These are phyloP conservation scores for Mycena chlorophos DNA, from an alignment of 768 basidiomycete species.

Conservation along the genomic window DNA sequence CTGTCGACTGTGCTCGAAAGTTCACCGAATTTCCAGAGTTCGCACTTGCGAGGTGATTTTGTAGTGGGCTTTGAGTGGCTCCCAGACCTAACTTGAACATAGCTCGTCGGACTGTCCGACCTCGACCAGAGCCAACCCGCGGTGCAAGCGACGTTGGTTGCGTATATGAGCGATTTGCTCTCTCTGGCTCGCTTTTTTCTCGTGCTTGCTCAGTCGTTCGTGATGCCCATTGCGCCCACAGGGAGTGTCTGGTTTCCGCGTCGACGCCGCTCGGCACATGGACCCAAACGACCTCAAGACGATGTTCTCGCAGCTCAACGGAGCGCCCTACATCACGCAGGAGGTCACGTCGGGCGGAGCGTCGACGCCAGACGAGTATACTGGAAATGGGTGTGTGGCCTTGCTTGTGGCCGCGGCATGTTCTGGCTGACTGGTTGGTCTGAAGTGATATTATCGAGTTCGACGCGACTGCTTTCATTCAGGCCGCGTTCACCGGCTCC, in stretches of 20 bases:
- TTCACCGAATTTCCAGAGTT: neutral
- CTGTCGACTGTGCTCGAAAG: constrained; percentile 28
- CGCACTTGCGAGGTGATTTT: constrained; percentile 31
- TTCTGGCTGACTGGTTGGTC: neutral
- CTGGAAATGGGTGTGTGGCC: constrained; percentile 27
- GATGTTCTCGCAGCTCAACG: constrained; percentile 32
- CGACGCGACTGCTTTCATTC: constrained; percentile 38
- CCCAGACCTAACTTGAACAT: neutral
- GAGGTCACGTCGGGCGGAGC: constrained; percentile 30
- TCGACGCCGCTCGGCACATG: constrained; percentile 19
- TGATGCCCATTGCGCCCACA: neutral
- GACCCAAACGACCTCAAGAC: constrained; percentile 33
- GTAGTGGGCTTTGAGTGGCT: too few relatives aligned
- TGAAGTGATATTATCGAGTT: constrained; percentile 47
- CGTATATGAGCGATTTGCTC: constrained; percentile 14
- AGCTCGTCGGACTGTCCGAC: constrained; percentile 13
- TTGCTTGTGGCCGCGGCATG: neutral
- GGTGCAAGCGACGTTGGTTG: constrained; percentile 8
- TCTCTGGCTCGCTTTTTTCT: constrained; percentile 1
- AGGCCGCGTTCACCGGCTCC: constrained; percentile 32
- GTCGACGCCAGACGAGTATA: constrained; percentile 39
- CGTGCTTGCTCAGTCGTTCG: too few relatives aligned
- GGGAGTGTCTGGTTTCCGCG: constrained; percentile 16
- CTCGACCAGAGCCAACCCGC: constrained; percentile 7
- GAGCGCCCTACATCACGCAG: constrained; percentile 40